Percentiles rank a stretch among this genome's conserved stretches.
These are phyloP conservation scores for Claviceps paspali DNA, from an alignment of 2,329 filamentous ascomycete genomes.

Conservation along the genomic window DNA sequence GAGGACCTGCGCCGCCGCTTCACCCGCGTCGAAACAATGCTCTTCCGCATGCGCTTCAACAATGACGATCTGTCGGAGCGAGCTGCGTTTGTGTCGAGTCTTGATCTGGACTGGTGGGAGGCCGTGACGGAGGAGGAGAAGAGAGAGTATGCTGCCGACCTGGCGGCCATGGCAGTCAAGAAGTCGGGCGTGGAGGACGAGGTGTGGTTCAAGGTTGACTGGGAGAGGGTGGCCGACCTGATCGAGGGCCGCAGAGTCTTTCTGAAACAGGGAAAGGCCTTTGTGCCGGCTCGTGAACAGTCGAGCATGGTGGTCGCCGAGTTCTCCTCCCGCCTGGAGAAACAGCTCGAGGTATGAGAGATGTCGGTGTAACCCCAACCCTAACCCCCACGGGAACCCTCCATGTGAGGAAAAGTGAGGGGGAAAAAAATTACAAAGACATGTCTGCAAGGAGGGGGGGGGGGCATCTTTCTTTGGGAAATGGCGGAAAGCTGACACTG, in stretches of 20 bases:
- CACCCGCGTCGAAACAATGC: constrained; percentile 68
- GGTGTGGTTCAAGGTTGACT: constrained; percentile 91
- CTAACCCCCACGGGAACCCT: too few species aligned
- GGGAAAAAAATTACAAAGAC: too few species aligned
- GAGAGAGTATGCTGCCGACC: constrained; percentile 41
- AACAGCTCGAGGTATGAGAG: constrained; percentile 67
- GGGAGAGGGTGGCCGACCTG: constrained; percentile 81
- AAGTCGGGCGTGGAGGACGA: constrained; percentile 50
- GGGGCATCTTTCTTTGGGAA: too few species aligned
- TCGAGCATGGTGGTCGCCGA: constrained; percentile 78
- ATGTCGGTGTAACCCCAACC: too few species aligned
- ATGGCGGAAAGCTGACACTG: background rate
- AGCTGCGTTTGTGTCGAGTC: constrained; percentile 55
- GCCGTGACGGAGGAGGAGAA: constrained; percentile 67
- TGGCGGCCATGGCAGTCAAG: constrained; percentile 34
- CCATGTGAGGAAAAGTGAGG: too few species aligned
- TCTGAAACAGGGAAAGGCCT: constrained; percentile 69
- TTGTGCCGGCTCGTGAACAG: constrained; percentile 77
- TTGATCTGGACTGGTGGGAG: constrained; percentile 87
- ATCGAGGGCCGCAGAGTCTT: constrained; percentile 69
- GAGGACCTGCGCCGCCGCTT: constrained; percentile 84
- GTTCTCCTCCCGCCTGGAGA: constrained; percentile 66
- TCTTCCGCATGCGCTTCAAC: constrained; percentile 72
- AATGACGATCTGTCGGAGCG: constrained; percentile 62
- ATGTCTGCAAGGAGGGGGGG: too few species aligned